Evolutionary conservation across 495 filamentous ascomycete genomes (phyloP).

Genomic region (Sphaerosporella brunnea): DNA sequence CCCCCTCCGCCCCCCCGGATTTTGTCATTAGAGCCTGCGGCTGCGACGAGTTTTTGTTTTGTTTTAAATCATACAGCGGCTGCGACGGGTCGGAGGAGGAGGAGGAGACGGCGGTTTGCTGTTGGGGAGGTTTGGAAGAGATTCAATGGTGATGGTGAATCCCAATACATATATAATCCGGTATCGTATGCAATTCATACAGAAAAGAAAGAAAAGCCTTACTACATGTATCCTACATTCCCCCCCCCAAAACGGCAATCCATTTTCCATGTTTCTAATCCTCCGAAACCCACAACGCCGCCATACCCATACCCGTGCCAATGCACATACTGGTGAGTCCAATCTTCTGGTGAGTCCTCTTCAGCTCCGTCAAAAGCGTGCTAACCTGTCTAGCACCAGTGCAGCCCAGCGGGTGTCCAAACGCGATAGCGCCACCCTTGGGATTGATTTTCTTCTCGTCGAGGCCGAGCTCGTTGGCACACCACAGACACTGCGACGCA

Average conservation of each 20-base stretch:
- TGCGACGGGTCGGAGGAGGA: no score
- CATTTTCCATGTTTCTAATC: constrained; percentile 27
- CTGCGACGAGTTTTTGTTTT: no score
- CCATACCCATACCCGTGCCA: constrained; percentile 95
- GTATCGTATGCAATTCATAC: no score
- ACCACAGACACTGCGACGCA: constrained; percentile 87
- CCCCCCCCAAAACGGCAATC: no score
- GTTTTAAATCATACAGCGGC: no score
- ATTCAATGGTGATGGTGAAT: no score
- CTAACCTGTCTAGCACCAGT: constrained; percentile 87
- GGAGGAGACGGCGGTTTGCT: no score
- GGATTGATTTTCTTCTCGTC: constrained; percentile 78
- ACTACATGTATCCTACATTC: constrained; percentile 1
- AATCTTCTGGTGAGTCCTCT: constrained; percentile 60
- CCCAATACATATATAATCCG: no score
- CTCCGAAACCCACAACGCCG: constrained; percentile 81
- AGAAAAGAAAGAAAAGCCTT: no score
- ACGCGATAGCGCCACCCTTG: constrained; percentile 96
- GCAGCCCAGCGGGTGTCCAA: constrained; percentile 88
- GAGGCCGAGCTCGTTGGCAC: constrained; percentile 69
- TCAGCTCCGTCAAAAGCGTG: constrained; percentile 76
- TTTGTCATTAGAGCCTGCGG: no score
- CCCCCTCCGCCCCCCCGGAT: no score
- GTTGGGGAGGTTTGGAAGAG: no score
- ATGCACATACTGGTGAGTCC: constrained; percentile 95